Conservation (phyloP, 106 monocot species). For the Narthecium ossifragum region DNA sequence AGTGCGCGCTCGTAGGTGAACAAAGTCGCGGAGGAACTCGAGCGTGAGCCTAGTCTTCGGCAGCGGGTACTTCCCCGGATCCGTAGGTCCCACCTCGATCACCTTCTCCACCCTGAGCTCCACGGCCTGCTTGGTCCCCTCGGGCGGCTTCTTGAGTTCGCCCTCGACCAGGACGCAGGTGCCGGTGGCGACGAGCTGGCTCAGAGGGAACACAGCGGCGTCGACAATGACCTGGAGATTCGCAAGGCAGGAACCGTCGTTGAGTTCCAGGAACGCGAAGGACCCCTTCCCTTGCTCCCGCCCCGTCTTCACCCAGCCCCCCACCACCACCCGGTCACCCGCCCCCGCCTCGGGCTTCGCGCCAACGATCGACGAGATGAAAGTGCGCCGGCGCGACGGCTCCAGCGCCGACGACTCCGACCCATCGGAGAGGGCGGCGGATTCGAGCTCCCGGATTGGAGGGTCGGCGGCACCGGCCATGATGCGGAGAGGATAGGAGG, state of each 20-base stretch:
- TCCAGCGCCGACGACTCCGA: too few relatives aligned
- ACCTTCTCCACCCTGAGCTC: conserved; percentile 68
- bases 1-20: conserved; percentile 77
- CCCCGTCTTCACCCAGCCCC: conserved; percentile 95
- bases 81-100: conserved; percentile 58
- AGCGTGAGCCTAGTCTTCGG: conserved; percentile 82
- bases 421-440: too few relatives aligned
- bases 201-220: conserved; percentile 40
- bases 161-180: conserved; percentile 86
- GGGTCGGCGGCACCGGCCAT: too few relatives aligned
- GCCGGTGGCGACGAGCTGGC: conserved; percentile 65
- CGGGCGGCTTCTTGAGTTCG: conserved; percentile 75
- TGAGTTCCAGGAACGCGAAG: conserved; percentile 96
- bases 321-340: conserved; percentile 61
- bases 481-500: too few relatives aligned
- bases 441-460: too few relatives aligned
- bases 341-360: conserved; percentile 22
- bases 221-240: conserved; percentile 94
- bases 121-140: conserved; percentile 73
- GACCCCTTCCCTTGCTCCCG: conserved; percentile 90
- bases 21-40: conserved; percentile 70
- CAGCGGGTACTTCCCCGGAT: conserved; percentile 65
- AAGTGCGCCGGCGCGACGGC: conserved; percentile 27
- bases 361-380: conserved; percentile 47
- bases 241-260: conserved; percentile 79